Evolutionary conservation across 495 filamentous ascomycete genomes (phyloP).

Genomic region (Friedmanniomyces simplex): DNA sequence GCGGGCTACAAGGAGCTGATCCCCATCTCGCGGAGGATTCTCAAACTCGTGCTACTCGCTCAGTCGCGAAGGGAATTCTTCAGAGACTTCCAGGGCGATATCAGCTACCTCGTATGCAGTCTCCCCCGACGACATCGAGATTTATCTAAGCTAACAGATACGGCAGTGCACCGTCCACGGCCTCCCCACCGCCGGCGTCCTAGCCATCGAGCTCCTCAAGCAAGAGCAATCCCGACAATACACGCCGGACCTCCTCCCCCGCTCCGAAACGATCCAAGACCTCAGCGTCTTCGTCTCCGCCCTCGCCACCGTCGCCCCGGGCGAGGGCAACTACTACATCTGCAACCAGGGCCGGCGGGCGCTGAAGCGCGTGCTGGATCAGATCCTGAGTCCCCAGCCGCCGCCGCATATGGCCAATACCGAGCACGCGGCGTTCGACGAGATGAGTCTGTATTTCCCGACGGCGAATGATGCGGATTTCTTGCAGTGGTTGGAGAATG

Average conservation of each 20-base stretch:
- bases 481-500: conserved; percentile 30
- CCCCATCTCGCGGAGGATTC: conserved; percentile 42
- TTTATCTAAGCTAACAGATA: conserved; percentile 1
- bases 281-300: conserved; percentile 52
- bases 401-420: background rate
- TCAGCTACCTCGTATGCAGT: conserved; percentile 45
- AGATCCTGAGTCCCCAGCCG: conserved; percentile 28
- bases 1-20: conserved; percentile 42
- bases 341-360: conserved; percentile 38
- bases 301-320: conserved; percentile 46
- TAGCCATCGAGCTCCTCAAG: conserved; percentile 51
- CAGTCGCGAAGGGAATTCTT: conserved; percentile 40
- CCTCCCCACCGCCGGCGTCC: conserved; percentile 48
- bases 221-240: conserved; percentile 40
- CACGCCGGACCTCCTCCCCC: conserved; percentile 35
- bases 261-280: conserved; percentile 53
- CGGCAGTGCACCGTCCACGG: conserved; percentile 29
- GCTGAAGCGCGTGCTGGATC: conserved; percentile 39
- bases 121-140: background rate
- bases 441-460: conserved; percentile 21
- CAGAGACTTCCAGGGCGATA: conserved; percentile 41
- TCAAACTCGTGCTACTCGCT: conserved; percentile 38
- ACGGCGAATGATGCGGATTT: conserved; percentile 30
- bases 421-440: conserved; percentile 12
- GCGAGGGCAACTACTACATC: conserved; percentile 43